Base-by-base conservation (phyloP, 1,284 basidiomycete species). In the Meira miltonrushii region DNA sequence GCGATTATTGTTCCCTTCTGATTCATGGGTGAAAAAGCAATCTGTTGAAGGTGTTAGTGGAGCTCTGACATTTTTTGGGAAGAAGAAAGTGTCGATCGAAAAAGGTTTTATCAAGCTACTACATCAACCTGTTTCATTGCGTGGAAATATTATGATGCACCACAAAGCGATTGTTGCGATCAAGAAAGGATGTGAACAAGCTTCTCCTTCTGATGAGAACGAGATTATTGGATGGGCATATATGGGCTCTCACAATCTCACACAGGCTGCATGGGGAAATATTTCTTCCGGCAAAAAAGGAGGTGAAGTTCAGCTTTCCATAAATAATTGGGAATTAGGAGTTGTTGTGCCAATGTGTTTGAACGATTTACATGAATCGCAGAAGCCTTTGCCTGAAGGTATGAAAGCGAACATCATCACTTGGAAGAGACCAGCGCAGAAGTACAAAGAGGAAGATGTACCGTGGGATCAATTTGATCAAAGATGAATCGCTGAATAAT, bases 91-190 rank as follows among this genome's bases (percentile, higher is more conserved):
- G 1, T 74, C 57, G 15, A 21, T 25, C 38, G 39, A 48, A n/a
- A 48, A 48, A 23, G 46, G 46, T 25, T 25, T 19, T 28, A 41
- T 53, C 25, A 4, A 53, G 7, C 6, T 53, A 25, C 4, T 41
- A 5, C 28, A 38, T 41, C 50, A 53, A 53, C 50, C 50, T 2
- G 15, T 38, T 38, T 53, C 50, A 5, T 38, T 63, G 3, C 64
- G 74, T 7, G 74, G 73, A 37, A 60, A 71, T 23, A 23, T 78
- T n/a, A 60, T 78, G 58, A 78, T 78, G 47, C 75, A 78, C 53
- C 71, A 69, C 49, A 78, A 78, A 48, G 65, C 61, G 12, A 50
- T 77, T 21, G 51, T 77, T n/a, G 70, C 65, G 6, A 56, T 48
- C 52, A 57, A 9, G 37, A 53, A 0, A 39, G 44, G 44, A n/a